Percentiles rank a stretch among this genome's conserved stretches.
These are phyloP conservation scores for Cladophialophora yegresii DNA, from an alignment of 2,329 filamentous ascomycete species.

Conservation along the genomic window DNA sequence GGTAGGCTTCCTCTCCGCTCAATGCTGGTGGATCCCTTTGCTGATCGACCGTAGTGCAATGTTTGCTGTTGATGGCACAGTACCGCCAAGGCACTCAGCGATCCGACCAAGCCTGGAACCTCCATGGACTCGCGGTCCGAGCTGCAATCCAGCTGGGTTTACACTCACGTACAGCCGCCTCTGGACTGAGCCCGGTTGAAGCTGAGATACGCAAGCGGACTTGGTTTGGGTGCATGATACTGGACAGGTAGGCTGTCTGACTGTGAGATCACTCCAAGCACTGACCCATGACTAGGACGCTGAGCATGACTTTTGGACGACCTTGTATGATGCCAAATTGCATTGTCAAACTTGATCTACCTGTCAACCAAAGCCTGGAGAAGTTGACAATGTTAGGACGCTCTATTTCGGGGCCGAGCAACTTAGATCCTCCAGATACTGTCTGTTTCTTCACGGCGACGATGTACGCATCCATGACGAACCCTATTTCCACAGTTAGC, in stretches of 20 bases:
- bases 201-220: conserved; percentile 29
- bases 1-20: conserved; percentile 7
- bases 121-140: conserved; percentile 29
- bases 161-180: conserved; percentile 23
- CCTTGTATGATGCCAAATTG: conserved; percentile 28
- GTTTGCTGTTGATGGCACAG: conserved; percentile 31
- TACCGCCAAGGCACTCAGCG: conserved; percentile 30
- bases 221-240: conserved; percentile 30
- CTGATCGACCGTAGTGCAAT: conserved; percentile 24
- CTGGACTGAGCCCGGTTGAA: conserved; percentile 19
- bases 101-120: conserved; percentile 31
- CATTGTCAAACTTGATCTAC: conserved; percentile 27
- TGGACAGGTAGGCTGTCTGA: conserved; percentile 24
- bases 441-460: conserved; percentile 31
- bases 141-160: conserved; percentile 29
- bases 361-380: conserved; percentile 28
- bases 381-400: conserved; percentile 18
- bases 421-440: conserved; percentile 28
- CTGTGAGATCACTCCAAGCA: not conserved
- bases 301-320: conserved; percentile 32
- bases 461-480: conserved; percentile 13
- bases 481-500: not conserved
- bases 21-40: not conserved
- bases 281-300: conserved; percentile 18
- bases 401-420: conserved; percentile 12